These are phyloP conservation scores for Paradendryphiella salina DNA, from an alignment of 2,329 filamentous ascomycete genomes.

Conservation along the genomic window DNA sequence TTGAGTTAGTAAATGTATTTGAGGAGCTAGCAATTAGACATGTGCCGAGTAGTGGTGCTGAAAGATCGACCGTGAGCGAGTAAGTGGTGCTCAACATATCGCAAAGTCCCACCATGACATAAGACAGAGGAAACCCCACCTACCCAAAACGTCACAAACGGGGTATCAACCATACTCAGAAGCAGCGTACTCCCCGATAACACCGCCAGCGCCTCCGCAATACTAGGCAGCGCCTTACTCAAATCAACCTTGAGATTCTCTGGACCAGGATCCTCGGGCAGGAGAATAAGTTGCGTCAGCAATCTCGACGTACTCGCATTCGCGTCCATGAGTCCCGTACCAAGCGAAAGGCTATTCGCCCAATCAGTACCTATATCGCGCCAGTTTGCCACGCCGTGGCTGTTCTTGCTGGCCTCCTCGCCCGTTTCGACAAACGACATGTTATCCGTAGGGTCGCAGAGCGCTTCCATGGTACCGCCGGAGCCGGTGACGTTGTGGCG, in stretches of 20 bases:
- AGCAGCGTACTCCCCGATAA: conserved; percentile 69
- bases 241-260: conserved; percentile 46
- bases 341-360: conserved; percentile 50
- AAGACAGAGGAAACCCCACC: conserved; percentile 9
- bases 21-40: neutral
- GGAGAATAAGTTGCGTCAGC: conserved; percentile 51
- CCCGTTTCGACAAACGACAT: conserved; percentile 59
- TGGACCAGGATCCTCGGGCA: conserved; percentile 20
- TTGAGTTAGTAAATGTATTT: neutral
- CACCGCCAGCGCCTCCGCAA: conserved; percentile 74
- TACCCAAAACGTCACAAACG: conserved; percentile 59
- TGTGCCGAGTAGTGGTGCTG: too few relatives aligned
- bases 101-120: too few relatives aligned
- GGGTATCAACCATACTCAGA: conserved; percentile 60
- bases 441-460: conserved; percentile 61
- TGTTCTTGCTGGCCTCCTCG: conserved; percentile 57
- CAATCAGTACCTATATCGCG: conserved; percentile 50
- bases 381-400: conserved; percentile 53
- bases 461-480: conserved; percentile 62
- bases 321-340: conserved; percentile 49
- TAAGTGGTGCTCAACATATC: too few relatives aligned
- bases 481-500: conserved; percentile 50
- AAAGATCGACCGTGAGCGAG: too few relatives aligned
- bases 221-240: conserved; percentile 61
- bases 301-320: conserved; percentile 52